Base-by-base conservation (phyloP, 1,139 yeast species). In the Hyphopichia fennica region DNA sequence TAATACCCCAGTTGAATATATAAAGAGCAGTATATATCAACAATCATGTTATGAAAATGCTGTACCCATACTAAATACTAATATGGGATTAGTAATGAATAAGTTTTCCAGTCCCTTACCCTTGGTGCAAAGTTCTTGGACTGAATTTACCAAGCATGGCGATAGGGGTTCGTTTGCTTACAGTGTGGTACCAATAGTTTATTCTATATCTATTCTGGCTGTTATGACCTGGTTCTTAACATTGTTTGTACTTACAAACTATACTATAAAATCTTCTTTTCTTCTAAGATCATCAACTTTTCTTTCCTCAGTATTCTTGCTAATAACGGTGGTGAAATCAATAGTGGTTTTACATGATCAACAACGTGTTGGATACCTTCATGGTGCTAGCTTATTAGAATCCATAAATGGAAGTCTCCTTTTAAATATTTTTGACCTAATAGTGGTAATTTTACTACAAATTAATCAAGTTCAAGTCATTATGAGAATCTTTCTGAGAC, bases 381-480 rank as follows among this genome's bases (percentile, higher is more conserved):
- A 82, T 22, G 81, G 84, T 1, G 76, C 71, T 3, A 54, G 65
- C 35, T 60, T 87, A 25, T 59, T 84, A 20, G 65, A 67, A 34
- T 58, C 63, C 13, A 62, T 87, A n/a, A 72, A 80, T 48, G 54
- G 56, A 2, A 75, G 78, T 32, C 50, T 67, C 6, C 73, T 78
- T 17, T 75, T 86, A 49, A 76, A 79, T 42, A 70, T 81, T 8
- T 65, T 87, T n/a, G 89, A 84, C 51, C 69, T 87, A 34, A 56
- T 88, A 1, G 78, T 82, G 23, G 82, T 82, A 18, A 61, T 84
- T 7, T 55, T 86, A 5, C 66, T 86, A 17, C 86, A 84, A 57
- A 66, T 87, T 29, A 82, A 88, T 44, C 93, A 87, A 57, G 90
- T 87, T 0, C 91, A 86, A 54, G 82, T 87, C 20, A 72, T 86